Percentiles rank a stretch among this genome's conserved stretches.
Evolutionary conservation across 257 asterid genomes (phyloP).

Genomic region (Handroanthus guayacan): DNA sequence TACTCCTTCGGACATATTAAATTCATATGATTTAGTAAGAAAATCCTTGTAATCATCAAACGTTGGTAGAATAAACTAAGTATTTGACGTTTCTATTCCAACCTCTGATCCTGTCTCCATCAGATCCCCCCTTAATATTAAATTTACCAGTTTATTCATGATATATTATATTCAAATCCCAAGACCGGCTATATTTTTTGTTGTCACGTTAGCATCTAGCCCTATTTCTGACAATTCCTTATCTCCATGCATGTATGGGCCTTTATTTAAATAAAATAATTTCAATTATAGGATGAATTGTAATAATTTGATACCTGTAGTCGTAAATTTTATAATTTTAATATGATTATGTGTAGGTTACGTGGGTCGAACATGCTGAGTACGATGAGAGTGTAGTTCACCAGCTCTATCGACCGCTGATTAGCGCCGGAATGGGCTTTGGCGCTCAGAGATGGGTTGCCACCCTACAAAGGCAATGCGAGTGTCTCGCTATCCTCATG

Average conservation of each 20-base stretch:
- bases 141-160: constrained; percentile 42
- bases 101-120: constrained; percentile 64
- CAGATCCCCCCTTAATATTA: constrained; percentile 21
- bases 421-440: constrained; percentile 83
- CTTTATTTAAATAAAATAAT: too few species aligned
- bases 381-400: constrained; percentile 81
- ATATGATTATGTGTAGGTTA: constrained; percentile 53
- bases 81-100: constrained; percentile 84
- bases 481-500: constrained; percentile 90
- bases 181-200: constrained; percentile 49
- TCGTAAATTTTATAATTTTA: too few species aligned
- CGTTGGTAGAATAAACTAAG: constrained; percentile 50
- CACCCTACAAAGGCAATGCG: constrained; percentile 87
- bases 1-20: constrained; percentile 82
- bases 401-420: constrained; percentile 68
- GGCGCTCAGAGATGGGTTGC: constrained; percentile 92
- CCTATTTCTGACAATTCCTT: constrained; percentile 31
- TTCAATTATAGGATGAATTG: too few species aligned
- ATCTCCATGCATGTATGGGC: constrained; percentile 41
- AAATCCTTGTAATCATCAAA: constrained; percentile 48
- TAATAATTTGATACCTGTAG: too few species aligned
- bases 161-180: constrained; percentile 48
- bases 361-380: constrained; percentile 91
- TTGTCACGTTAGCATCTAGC: constrained; percentile 69
- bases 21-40: constrained; percentile 57